Evolutionary conservation across 179 eudicot species (phyloP).

Genomic region (Silene vulgaris): DNA sequence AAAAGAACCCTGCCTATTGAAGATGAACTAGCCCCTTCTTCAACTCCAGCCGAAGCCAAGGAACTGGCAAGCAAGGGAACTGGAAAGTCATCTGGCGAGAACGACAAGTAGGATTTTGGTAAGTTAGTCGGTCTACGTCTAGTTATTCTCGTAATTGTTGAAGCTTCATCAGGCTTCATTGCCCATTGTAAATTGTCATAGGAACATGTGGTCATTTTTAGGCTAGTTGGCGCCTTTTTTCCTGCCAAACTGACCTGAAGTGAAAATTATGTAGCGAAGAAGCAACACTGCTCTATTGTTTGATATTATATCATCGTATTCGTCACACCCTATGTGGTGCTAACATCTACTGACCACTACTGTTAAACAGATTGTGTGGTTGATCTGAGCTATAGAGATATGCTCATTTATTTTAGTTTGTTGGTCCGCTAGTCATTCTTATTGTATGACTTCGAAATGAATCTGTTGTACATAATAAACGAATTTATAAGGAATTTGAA

Average conservation of each 20-base stretch:
- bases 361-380: too few species aligned
- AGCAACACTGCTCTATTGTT: neutral
- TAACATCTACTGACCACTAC: too few species aligned
- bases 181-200: constrained; percentile 12
- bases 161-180: constrained; percentile 3
- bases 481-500: too few species aligned
- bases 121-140: neutral
- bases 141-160: neutral
- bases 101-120: constrained; percentile 28
- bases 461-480: too few species aligned
- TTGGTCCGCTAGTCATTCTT: too few species aligned
- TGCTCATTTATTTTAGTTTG: too few species aligned
- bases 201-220: neutral
- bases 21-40: constrained; percentile 45
- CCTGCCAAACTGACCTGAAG: neutral
- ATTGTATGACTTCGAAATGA: too few species aligned
- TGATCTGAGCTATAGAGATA: too few species aligned
- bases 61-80: constrained; percentile 52
- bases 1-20: constrained; percentile 91
- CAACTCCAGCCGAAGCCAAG: constrained; percentile 37
- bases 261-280: neutral
- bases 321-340: too few species aligned
- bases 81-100: constrained; percentile 34
- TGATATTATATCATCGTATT: too few species aligned
- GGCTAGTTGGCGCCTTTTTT: constrained; percentile 8